Conservation (phyloP, 257 asterid species). For the Solanum medicagineum region DNA sequence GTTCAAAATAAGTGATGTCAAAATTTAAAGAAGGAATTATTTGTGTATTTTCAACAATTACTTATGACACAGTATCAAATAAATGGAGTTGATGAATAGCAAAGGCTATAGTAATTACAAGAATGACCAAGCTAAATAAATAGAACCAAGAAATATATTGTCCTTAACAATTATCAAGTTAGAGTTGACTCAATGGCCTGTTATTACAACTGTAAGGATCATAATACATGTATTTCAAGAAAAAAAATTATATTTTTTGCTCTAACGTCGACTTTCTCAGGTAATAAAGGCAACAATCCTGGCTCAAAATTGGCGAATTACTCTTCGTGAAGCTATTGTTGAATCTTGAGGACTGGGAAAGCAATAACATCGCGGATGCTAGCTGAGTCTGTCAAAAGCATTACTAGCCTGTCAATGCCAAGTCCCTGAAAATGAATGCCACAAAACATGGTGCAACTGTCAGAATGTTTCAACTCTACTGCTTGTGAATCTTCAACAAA, state of each 20-base stretch:
- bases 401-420: slow-evolving; percentile 88
- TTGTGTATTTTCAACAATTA: neutral
- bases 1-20: neutral
- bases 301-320: neutral
- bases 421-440: slow-evolving; percentile 51
- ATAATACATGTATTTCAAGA: neutral
- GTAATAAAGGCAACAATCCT: neutral
- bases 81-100: neutral
- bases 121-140: neutral
- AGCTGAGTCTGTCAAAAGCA: slow-evolving; percentile 74
- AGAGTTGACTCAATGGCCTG: neutral
- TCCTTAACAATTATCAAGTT: neutral
- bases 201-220: neutral
- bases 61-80: neutral
- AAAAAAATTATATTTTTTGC: neutral
- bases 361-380: slow-evolving; percentile 90
- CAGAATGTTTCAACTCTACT: neutral
- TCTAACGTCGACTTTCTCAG: neutral
- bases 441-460: neutral
- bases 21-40: neutral
- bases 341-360: slow-evolving; percentile 79
- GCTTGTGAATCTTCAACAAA: neutral
- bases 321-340: slow-evolving; percentile 14
- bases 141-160: neutral
- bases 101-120: neutral